Evolutionary conservation across 768 basidiomycete species (phyloP).

Genomic region (Leccinum barrowsii): DNA sequence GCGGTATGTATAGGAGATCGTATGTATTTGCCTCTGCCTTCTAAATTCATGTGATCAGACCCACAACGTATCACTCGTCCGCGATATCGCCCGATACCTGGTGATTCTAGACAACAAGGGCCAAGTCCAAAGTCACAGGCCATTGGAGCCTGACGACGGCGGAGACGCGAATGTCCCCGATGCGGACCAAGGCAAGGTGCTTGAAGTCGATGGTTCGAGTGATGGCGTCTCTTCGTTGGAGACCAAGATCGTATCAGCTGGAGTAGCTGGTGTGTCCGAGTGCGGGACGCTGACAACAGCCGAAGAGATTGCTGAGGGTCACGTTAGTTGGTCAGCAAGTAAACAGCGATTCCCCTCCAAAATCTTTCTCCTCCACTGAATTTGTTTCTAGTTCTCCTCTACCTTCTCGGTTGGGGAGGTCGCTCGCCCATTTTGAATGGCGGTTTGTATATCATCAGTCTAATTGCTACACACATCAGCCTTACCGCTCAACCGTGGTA

Average conservation of each 20-base stretch:
- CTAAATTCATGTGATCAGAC: conserved; percentile 18
- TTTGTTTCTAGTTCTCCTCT: conserved; percentile 4
- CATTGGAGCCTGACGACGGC: conserved; percentile 29
- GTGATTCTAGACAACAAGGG: conserved; percentile 55
- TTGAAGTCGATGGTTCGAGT: neutral
- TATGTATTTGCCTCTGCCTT: too few relatives aligned
- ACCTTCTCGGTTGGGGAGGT: conserved; percentile 23
- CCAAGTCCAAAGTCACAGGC: conserved; percentile 43
- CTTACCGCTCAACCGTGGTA: conserved; percentile 35
- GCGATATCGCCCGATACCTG: conserved; percentile 33
- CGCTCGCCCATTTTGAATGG: conserved; percentile 29
- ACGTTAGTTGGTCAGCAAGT: conserved; percentile 13
- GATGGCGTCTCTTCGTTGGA: conserved; percentile 24
- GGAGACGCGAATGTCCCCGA: neutral
- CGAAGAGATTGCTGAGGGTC: conserved; percentile 16
- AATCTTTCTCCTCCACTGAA: neutral
- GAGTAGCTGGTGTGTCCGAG: neutral
- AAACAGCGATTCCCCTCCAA: conserved; percentile 3
- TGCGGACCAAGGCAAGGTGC: neutral
- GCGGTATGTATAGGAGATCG: neutral
- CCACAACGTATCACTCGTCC: conserved; percentile 30
- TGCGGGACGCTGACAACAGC: conserved; percentile 6
- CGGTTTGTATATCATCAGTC: conserved; percentile 16
- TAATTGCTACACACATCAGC: conserved; percentile 20
- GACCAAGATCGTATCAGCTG: conserved; percentile 8